These are phyloP conservation scores for Tylopilus balloui DNA, from an alignment of 768 basidiomycete species.

Conservation along the genomic window DNA sequence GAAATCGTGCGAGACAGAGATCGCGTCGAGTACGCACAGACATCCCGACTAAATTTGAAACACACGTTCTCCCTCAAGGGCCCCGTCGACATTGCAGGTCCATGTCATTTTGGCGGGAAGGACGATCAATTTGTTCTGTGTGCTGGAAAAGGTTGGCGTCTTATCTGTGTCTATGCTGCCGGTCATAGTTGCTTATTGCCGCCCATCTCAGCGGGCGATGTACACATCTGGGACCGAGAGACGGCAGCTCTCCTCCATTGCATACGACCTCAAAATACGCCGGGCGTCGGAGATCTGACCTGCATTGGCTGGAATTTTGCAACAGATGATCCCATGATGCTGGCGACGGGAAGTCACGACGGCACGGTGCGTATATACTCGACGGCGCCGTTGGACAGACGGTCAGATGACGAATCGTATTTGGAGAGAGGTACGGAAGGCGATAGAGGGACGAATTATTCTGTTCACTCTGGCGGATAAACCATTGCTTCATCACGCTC, in stretches of 20 bases:
- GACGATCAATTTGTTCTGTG: constrained; percentile 76
- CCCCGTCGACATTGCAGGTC: constrained; percentile 69
- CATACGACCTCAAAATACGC: constrained; percentile 50
- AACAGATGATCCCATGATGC: constrained; percentile 45
- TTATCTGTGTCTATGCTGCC: neutral
- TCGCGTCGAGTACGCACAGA: constrained; percentile 34
- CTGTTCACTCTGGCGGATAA: constrained; percentile 28
- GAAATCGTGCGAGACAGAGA: constrained; percentile 53
- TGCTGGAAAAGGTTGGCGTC: constrained; percentile 59
- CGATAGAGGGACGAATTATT: constrained; percentile 22
- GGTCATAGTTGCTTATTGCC: neutral
- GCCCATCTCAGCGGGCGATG: constrained; percentile 59
- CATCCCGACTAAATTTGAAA: constrained; percentile 37
- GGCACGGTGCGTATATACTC: constrained; percentile 76
- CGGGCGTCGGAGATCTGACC: constrained; percentile 62
- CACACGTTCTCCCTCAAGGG: constrained; percentile 74
- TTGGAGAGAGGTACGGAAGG: constrained; percentile 23
- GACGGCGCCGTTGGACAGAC: constrained; percentile 30
- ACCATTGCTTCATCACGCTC: constrained; percentile 1
- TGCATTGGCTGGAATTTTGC: constrained; percentile 78
- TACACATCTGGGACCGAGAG: constrained; percentile 85
- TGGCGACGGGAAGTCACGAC: constrained; percentile 75
- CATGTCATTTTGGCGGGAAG: constrained; percentile 78
- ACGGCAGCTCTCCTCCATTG: constrained; percentile 68
- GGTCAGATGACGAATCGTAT: constrained; percentile 24